Percentiles rank a stretch among this genome's conserved stretches.
These are phyloP conservation scores for Phalaenopsis aphrodite DNA, from an alignment of 106 monocot genomes.

Conservation along the genomic window DNA sequence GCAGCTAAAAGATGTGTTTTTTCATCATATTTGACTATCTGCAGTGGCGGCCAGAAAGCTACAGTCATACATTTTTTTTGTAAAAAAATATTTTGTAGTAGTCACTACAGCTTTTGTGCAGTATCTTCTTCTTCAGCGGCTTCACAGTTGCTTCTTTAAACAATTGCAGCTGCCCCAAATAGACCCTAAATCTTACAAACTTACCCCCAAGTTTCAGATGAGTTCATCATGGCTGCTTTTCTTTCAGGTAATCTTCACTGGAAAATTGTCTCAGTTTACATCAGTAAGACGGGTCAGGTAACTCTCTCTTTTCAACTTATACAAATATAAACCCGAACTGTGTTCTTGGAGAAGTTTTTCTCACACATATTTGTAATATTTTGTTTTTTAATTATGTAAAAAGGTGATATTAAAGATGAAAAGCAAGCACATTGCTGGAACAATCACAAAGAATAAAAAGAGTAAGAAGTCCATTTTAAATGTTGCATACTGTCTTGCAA, in stretches of 20 bases:
- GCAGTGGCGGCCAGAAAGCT: too few species aligned
- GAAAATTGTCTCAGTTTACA: constrained; percentile 81
- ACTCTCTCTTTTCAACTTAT: neutral
- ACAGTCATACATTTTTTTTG: too few species aligned
- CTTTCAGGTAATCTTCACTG: constrained; percentile 68
- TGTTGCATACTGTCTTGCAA: neutral
- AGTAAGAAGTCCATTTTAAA: constrained; percentile 17
- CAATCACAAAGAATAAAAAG: constrained; percentile 92
- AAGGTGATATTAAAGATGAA: constrained; percentile 43
- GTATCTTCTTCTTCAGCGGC: too few species aligned
- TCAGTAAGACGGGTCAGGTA: constrained; percentile 61
- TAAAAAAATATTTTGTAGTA: too few species aligned
- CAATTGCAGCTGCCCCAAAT: too few species aligned
- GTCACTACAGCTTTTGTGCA: too few species aligned
- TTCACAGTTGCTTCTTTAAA: too few species aligned
- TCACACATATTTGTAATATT: neutral
- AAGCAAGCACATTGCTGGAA: constrained; percentile 75
- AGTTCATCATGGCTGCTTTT: constrained; percentile 2
- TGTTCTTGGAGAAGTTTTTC: too few species aligned
- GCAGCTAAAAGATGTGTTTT: too few species aligned
- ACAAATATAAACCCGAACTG: neutral
- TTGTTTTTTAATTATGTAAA: neutral
- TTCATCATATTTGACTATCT: too few species aligned
- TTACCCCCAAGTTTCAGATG: too few species aligned
- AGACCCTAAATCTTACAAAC: too few species aligned